Evolutionary conservation across 2,329 filamentous ascomycete species (phyloP), one percentile per base, ranked within the genome.

Genomic region (Diaporthe humulicola): DNA sequence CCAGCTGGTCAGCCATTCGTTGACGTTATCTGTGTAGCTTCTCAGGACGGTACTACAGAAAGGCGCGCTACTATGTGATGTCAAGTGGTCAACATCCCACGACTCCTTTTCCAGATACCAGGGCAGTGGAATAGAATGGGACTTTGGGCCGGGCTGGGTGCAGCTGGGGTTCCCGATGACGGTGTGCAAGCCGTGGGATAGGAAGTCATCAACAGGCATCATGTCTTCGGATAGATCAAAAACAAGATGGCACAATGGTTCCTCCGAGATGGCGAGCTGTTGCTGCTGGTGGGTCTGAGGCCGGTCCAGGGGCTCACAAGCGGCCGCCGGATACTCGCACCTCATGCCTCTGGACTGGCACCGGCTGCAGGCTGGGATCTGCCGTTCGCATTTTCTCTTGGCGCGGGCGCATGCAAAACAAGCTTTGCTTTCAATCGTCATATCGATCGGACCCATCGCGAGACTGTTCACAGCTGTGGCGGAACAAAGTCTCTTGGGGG

Each of bases 1-100:
- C 82, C 82, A 85, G 2, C 61, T 58, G 30, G 42, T 38, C 7
- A 83, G 73, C 81, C 81, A 82, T 25, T 50, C 36, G 74, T 78
- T 71, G 42, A 80, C 36, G 1, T 58, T 56, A 17, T 42, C 40
- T 28, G 79, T 70, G 40, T 70, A 74, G 7, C 61, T 61, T 30
- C 74, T 75, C 56, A 80, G 42, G 1, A 74, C 69, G 22, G 3
- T 4, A 45, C n/a, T 70, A 36, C 66, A 76, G 28, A 70, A 60
- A 4, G 66, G 54, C 12, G 58, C 40, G 28, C 58, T 52, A 42
- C 25, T 61, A 19, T 45, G 25, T 8, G 57, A 14, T 15, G 42
- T 3, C n/a, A 54, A 17, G 28, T 73, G 75, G 33, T 77, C 74
- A 9, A 79, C 33, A 12, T 72, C 58, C 78, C 79, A 80, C 4